Evolutionary conservation across 2,329 filamentous ascomycete species (phyloP), one percentile per base, ranked within the genome.

Genomic region (Rugonectria rugulosa): DNA sequence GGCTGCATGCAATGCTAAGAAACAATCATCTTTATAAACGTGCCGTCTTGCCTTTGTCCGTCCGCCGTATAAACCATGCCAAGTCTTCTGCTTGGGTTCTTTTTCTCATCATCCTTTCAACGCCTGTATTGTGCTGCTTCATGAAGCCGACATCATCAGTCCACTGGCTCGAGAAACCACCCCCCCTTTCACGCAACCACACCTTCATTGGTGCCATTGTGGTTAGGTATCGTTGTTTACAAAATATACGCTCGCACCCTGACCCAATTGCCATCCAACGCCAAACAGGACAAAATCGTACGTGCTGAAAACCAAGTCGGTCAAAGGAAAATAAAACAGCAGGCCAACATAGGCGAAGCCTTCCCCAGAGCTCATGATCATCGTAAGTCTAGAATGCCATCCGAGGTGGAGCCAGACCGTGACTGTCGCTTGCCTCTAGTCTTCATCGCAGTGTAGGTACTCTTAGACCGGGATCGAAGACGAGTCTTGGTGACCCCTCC

Each of bases 261-360:
- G 34, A 49, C 47, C 34, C 27, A 27, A 45, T 54, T 62, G 24
- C 63, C 62, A 61, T 62, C 61, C 60, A 69, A 71, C 68, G 65
- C 65, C 68, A 51, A 45, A 32, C 48, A 23, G 27, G 56, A 43
- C 8, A 53, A 57, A 46, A 32, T 15, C 17, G 44, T 43, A 42
- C 53, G 51, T 54, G 32, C 17, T 23, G 17, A 8, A 58, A 48
- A 41, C 27, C 31, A 32, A 45, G 37, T 32, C 14, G 41, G 26
- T 23, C 36, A 40, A 40, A 20, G 31, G n/a, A 11, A 15, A 47
- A 47, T 24, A 17, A 44, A 32, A 51, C 31, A 47, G 42, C 40
- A 9, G 36, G 38, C 24, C 45, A 26, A 37, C 24, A 20, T n/a
- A 36, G 36, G 49, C 59, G 36, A 44, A 62, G 40, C 57, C 55